Base-by-base conservation (phyloP, 192 early-diverging fungal genomes). In the Lunasporangiospora selenospora region DNA sequence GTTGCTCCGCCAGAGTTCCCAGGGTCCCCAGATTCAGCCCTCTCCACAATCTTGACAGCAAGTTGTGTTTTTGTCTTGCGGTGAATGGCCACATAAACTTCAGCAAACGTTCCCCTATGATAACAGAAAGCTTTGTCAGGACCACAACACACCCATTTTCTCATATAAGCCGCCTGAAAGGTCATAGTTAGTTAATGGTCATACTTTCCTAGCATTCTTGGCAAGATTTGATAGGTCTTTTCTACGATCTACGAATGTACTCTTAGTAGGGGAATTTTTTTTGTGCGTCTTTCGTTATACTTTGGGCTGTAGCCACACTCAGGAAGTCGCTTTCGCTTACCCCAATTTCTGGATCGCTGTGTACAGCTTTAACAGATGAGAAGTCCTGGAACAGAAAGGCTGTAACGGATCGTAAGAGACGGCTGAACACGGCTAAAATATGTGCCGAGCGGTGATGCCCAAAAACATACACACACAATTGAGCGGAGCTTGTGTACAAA, bases 1-100 rank as follows among this genome's bases (percentile, higher is more conserved):
- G 89, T 78, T 24, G 92, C 90, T 29, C 91, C 92, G 71, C 89
- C 91, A 48, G 80, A 82, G 30, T 88, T 81, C 37, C 89, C 88
- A 37, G 89, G 46, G 38, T 12, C 34, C 61, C 67, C 65, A 83
- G 89, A 85, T 79, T 89, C 85, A 26, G 81, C 58, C 51, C 88
- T 89, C 47, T 93, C 90, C 70, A 96, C 90, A 64, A 96, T 90
- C 75, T 96, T 96, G 53, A 93, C 90, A 0, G 94, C 94, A 58
- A 87, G 85, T 53, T 85, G 82, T 40, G 86, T 58, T 41, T 89
- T 84, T 31, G 87, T 87, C 21, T 67, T 79, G 46, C 89, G 85
- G 19, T 88, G 80, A 29, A 86, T 79, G 3, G 85, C 91, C 24
- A 86, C 65, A 32, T 83, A 77, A 56, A 95, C 92, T 64, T 92